Evolutionary conservation across 2,329 filamentous ascomycete genomes (phyloP).

Genomic region (Teratosphaeria nubilosa): DNA sequence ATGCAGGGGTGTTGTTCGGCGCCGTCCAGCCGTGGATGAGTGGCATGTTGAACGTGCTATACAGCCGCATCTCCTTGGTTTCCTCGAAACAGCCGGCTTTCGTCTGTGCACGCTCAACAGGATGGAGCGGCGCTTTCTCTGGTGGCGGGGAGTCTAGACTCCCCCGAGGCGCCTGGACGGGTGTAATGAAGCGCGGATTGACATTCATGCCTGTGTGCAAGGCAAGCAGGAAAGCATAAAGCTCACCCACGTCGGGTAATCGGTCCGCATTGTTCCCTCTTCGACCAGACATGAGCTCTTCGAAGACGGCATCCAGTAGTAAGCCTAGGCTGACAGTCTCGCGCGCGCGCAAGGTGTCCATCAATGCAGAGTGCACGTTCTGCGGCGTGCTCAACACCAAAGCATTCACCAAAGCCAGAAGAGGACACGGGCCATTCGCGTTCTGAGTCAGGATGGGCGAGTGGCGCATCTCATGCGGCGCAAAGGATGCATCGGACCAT

Average conservation of each 20-base stretch:
- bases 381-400: slow-evolving; percentile 72
- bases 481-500: slow-evolving; percentile 60
- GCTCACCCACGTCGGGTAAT: slow-evolving; percentile 75
- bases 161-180: slow-evolving; percentile 13
- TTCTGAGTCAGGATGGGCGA: slow-evolving; percentile 90
- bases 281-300: slow-evolving; percentile 76
- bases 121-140: slow-evolving; percentile 28
- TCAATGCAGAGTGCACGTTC: slow-evolving; percentile 56
- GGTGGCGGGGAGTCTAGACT: slow-evolving; percentile 16
- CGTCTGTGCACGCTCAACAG: slow-evolving; percentile 32
- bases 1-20: slow-evolving; percentile 53
- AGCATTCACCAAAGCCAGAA: slow-evolving; percentile 88
- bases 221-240: slow-evolving; percentile 79
- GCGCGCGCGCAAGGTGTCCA: slow-evolving; percentile 65
- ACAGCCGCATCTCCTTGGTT: slow-evolving; percentile 81
- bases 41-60: slow-evolving; percentile 78
- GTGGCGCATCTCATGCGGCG: slow-evolving; percentile 51
- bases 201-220: slow-evolving; percentile 97
- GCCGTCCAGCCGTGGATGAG: slow-evolving; percentile 92
- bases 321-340: slow-evolving; percentile 83
- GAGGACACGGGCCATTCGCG: slow-evolving; percentile 83
- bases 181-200: slow-evolving; percentile 74
- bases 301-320: slow-evolving; percentile 79
- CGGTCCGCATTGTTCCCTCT: slow-evolving; percentile 53
- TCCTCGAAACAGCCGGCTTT: slow-evolving; percentile 70